Conservation (phyloP, 306 rosid genomes). For the Cucurbita moschata region DNA sequence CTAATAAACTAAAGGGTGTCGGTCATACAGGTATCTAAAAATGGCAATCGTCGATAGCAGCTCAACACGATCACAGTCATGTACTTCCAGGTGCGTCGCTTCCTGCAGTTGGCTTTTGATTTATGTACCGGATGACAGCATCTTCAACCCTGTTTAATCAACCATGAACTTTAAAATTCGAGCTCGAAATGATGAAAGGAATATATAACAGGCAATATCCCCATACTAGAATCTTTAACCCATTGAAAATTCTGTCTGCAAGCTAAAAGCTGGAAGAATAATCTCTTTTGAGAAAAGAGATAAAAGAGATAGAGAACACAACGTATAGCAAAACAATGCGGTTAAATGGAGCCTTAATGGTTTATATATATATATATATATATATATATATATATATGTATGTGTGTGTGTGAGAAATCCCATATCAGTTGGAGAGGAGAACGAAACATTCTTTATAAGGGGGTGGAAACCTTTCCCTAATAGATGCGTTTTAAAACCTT, state of each 20-base stretch:
- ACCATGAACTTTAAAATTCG: not conserved
- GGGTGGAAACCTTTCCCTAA: too few relatives aligned
- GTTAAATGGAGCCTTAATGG: not conserved
- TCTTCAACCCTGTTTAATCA: slow-evolving; percentile 83
- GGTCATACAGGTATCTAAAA: not conserved
- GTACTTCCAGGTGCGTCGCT: slow-evolving; percentile 83
- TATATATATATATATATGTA: not conserved
- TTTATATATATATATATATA: not conserved
- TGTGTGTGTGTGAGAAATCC: too few relatives aligned
- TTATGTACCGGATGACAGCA: slow-evolving; percentile 65
- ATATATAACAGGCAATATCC: not conserved
- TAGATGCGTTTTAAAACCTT: too few relatives aligned
- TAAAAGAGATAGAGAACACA: not conserved
- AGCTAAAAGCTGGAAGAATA: not conserved
- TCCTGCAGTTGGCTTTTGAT: slow-evolving; percentile 75
- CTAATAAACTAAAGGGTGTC: slow-evolving; percentile 1
- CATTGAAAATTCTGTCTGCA: not conserved
- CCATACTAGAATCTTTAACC: not conserved
- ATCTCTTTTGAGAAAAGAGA: not conserved
- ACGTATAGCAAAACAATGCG: not conserved
- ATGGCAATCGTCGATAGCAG: slow-evolving; percentile 7
- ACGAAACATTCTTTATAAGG: too few relatives aligned
- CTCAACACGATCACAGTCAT: slow-evolving; percentile 19
- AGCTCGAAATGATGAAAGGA: not conserved
- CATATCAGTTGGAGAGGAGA: too few relatives aligned